Base-by-base conservation (phyloP, 352 stramenopile species). In the Globisporangium recalcitrans region DNA sequence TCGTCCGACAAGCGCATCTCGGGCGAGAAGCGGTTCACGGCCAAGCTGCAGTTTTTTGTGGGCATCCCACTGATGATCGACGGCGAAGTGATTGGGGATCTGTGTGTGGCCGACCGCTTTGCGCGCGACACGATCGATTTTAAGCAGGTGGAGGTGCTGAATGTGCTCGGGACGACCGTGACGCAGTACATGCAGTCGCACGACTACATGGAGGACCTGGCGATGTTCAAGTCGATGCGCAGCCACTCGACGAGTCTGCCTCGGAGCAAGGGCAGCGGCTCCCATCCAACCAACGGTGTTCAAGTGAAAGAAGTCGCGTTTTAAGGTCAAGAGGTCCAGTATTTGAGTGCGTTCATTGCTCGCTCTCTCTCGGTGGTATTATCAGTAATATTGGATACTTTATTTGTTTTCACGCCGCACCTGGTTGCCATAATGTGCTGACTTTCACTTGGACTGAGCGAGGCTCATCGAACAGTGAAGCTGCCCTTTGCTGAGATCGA, bases 21-120 rank as follows among this genome's bases (percentile, higher is more conserved):
- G 27, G 85, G 83, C n/a, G 84, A 93, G 58, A 93, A 93, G 67
- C 85, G 87, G 26, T 85, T 80, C 44, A 82, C 78, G 1, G 86
- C 87, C 1, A 93, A 93, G 60, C 69, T 95, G 7, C 87, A 95
- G 69, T 95, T 95, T 62, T 95, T 95, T 52, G 83, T 95, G 19
- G 87, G 87, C 31, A 91, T 95, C 56, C 87, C 87, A 48, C 75
- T 95, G 40, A 76, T 93, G 21, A 76, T 94, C 34, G 84, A 91
- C 59, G 85, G 85, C 40, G 83, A 94, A 72, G 83, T 92, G 42
- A 88, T 95, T 48, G 87, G 87, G 19, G 87, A 95, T 48, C 69
- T 95, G 51, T 95, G 87, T 54, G 87, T 95, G 26, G 87, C 85
- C 2, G 87, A 95, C 65, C 74, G 78, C 4, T 86, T 89, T 32